phyloP scores from a whole-genome alignment of 2,329 filamentous ascomycete genomes.

The Pseudogymnoascus sp. region DNA sequence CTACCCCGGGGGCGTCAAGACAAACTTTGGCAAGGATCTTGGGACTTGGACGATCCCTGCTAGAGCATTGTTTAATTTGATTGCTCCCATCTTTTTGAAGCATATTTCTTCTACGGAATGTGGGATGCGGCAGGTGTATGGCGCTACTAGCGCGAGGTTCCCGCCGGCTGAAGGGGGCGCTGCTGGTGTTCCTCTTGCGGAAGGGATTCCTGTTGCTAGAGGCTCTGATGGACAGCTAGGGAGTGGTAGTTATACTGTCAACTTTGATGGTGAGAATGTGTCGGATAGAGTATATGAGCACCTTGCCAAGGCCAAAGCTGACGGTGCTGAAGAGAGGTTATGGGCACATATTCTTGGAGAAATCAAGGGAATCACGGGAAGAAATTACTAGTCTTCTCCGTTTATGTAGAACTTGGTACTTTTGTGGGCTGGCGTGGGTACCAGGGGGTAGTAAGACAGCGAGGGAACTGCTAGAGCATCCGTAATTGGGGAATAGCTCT shows the following conservation, averaged over 20 bases:
- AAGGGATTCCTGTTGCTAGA: slow-evolving; percentile 14
- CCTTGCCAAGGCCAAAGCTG: neutral
- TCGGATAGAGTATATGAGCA: neutral
- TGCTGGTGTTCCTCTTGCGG: slow-evolving; percentile 9
- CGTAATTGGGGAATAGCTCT: no score
- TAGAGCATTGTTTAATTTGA: neutral
- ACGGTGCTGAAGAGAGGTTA: neutral
- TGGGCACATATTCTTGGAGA: neutral
- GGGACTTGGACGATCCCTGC: slow-evolving; percentile 25
- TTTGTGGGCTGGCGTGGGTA: neutral
- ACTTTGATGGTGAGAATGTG: neutral
- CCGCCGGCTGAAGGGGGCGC: slow-evolving; percentile 12
- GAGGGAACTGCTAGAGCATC: no score
- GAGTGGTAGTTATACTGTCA: slow-evolving; percentile 19
- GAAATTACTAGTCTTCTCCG: neutral
- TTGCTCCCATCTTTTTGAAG: slow-evolving; percentile 9
- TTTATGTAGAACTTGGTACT: neutral
- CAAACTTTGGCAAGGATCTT: slow-evolving; percentile 31
- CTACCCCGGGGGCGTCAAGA: slow-evolving; percentile 39
- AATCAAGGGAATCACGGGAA: neutral
- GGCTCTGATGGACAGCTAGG: slow-evolving; percentile 25
- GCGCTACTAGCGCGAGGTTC: slow-evolving; percentile 30
- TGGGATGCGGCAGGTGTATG: slow-evolving; percentile 37
- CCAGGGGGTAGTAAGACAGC: no score
- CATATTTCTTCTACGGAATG: slow-evolving; percentile 28